Conservation (phyloP, 2,329 filamentous ascomycete genomes). For the Harringtonia aguacate region DNA sequence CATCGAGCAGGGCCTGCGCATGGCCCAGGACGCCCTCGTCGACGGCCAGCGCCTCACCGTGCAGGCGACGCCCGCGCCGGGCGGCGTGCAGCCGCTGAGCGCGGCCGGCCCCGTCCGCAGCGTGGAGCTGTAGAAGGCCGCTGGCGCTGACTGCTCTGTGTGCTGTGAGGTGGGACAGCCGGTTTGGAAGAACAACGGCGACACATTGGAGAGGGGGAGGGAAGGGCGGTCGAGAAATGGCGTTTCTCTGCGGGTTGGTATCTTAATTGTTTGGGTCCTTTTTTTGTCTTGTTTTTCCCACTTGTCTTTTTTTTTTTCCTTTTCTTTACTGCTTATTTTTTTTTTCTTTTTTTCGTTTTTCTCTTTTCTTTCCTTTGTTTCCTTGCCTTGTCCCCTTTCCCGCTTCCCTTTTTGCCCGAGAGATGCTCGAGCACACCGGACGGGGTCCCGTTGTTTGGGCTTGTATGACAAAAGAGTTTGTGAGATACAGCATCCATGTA, state of each 20-base stretch:
- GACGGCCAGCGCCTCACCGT: constrained; percentile 45
- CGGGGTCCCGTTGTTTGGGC: no score
- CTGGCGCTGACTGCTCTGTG: no score
- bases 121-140: constrained; percentile 44
- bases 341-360: not conserved
- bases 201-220: not conserved
- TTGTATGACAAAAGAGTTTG: no score
- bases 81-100: constrained; percentile 42
- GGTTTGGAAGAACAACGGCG: not conserved
- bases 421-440: no score
- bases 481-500: no score
- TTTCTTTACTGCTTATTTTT: not conserved
- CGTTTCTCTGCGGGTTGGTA: constrained; percentile 5
- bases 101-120: constrained; percentile 45
- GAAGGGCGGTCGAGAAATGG: constrained; percentile 7
- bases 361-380: not conserved
- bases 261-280: not conserved
- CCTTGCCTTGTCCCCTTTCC: not conserved
- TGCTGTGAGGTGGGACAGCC: not conserved
- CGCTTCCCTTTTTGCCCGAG: not conserved
- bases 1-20: constrained; percentile 36
- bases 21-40: constrained; percentile 34
- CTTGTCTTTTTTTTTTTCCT: not conserved
- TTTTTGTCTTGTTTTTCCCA: constrained; percentile 5
- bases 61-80: constrained; percentile 30